Evolutionary conservation across 1,284 basidiomycete species (phyloP).

Genomic region (Fomitiporia mediterranea): DNA sequence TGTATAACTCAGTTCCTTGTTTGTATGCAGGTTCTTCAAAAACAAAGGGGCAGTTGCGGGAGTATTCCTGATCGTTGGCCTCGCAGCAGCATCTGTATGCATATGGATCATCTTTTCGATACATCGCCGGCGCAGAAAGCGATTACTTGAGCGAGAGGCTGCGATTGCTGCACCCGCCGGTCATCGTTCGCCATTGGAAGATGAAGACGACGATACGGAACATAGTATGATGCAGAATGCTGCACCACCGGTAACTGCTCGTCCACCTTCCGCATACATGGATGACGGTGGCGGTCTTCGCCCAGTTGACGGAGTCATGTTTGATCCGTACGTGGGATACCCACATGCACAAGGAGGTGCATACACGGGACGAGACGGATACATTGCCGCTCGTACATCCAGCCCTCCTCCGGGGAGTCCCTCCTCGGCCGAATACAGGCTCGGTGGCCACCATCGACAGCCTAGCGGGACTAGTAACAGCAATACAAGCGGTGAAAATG

Average conservation of each 20-base stretch:
- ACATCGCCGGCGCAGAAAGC: conserved; percentile 55
- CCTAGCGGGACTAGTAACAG: conserved; percentile 28
- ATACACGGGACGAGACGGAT: conserved; percentile 36
- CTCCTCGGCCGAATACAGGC: conserved; percentile 27
- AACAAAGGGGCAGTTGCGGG: conserved; percentile 74
- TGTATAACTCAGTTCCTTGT: conserved; percentile 5
- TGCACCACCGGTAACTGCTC: conserved; percentile 27
- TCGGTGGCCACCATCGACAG: conserved; percentile 34
- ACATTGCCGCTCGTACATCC: conserved; percentile 40
- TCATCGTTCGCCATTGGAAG: conserved; percentile 60
- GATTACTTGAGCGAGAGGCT: conserved; percentile 58
- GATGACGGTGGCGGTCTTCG: conserved; percentile 8
- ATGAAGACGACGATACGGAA: conserved; percentile 42
- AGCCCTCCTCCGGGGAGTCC: conserved; percentile 36
- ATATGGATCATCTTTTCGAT: conserved; percentile 68
- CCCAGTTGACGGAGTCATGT: conserved; percentile 29
- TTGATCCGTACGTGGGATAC: conserved; percentile 55
- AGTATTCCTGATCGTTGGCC: conserved; percentile 71
- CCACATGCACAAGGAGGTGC: conserved; percentile 21
- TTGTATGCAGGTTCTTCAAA: conserved; percentile 54
- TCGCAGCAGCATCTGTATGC: conserved; percentile 63
- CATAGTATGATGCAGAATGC: conserved; percentile 8
- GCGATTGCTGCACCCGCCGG: conserved; percentile 53
- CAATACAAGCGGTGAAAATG: conserved; percentile 25
- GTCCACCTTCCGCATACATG: conserved; percentile 30